Evolutionary conservation across 129 eudicot genomes (phyloP).

Genomic region (Sambucus nigra): DNA sequence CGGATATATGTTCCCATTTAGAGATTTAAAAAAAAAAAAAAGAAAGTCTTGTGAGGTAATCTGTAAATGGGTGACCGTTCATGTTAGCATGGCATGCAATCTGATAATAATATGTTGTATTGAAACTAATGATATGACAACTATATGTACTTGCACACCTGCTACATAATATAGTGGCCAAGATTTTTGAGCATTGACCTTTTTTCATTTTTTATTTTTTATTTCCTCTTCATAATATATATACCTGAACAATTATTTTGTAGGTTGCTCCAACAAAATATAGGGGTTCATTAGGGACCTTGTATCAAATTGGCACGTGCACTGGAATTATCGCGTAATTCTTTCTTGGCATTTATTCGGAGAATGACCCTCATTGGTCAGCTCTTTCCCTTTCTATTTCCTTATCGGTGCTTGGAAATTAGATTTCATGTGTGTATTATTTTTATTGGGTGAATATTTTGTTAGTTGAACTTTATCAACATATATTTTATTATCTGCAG

Average conservation of each 20-base stretch:
- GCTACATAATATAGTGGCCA: background rate
- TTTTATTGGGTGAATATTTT: background rate
- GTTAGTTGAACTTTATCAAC: no score
- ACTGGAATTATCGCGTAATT: conserved; percentile 65
- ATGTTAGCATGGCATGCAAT: no score
- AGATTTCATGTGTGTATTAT: background rate
- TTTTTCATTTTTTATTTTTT: background rate
- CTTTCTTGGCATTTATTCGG: conserved; percentile 51
- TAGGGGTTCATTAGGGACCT: conserved; percentile 68
- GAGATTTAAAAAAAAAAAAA: no score
- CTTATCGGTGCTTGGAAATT: conserved; percentile 1
- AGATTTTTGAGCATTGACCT: background rate
- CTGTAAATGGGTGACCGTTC: background rate
- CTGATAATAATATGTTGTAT: background rate
- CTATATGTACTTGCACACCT: background rate
- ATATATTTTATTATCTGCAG: no score
- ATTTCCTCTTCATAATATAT: background rate
- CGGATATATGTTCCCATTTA: no score
- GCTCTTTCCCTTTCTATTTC: conserved; percentile 3
- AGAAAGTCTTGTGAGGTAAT: conserved; percentile 1
- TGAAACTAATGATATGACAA: background rate
- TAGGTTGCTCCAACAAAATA: conserved; percentile 88
- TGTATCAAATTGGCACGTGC: conserved; percentile 85
- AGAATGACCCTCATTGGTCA: conserved; percentile 81
- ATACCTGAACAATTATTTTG: conserved; percentile 4